Percentiles rank a stretch among this genome's conserved stretches.
Conservation (phyloP, 331 rosid species). For the Acacia concinna region DNA sequence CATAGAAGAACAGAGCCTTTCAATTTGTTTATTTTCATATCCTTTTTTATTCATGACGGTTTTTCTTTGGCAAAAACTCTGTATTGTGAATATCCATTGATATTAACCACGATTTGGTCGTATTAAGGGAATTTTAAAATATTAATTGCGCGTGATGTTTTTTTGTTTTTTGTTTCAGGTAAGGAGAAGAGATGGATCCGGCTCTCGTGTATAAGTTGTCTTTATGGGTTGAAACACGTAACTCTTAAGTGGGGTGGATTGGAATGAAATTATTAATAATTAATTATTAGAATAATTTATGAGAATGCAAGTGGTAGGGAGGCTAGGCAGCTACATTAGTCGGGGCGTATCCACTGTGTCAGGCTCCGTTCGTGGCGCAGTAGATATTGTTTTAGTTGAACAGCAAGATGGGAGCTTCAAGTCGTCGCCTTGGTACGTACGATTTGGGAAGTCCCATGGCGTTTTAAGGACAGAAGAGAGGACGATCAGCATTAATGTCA, state of each 20-base stretch:
- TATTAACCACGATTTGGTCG: background rate
- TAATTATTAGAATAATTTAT: conserved; percentile 29
- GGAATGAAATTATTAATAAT: conserved; percentile 21
- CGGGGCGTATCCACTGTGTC: conserved; percentile 78
- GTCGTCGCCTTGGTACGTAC: conserved; percentile 91
- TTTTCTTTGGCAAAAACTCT: background rate
- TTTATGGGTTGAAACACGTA: background rate
- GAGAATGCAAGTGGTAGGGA: conserved; percentile 72
- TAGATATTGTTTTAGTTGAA: conserved; percentile 83
- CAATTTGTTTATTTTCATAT: background rate
- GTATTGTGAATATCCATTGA: background rate
- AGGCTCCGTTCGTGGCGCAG: conserved; percentile 91
- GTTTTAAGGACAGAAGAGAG: conserved; percentile 79
- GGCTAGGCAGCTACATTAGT: conserved; percentile 69
- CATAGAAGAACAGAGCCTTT: background rate
- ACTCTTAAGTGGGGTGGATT: background rate
- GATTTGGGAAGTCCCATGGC: conserved; percentile 93
- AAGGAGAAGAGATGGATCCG: background rate
- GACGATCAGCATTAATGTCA: conserved; percentile 60
- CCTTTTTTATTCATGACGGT: background rate
- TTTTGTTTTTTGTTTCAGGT: background rate
- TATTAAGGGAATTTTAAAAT: background rate
- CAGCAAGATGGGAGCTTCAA: conserved; percentile 82
- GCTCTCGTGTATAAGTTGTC: background rate
- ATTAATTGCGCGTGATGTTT: background rate